Evolutionary conservation across 2,329 filamentous ascomycete genomes (phyloP).

Genomic region (Aspergillus sclerotialis): DNA sequence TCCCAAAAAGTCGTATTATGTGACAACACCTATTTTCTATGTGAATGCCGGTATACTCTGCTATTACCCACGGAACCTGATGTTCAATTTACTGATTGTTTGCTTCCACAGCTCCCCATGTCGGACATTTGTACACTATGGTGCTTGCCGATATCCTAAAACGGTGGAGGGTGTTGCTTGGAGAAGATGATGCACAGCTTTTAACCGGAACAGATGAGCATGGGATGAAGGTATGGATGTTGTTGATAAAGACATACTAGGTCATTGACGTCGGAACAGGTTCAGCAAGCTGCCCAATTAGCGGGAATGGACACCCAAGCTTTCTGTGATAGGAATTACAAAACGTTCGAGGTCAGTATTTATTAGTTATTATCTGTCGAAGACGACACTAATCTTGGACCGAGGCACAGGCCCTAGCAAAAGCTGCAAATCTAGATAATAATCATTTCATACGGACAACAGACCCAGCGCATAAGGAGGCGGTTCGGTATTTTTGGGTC

Average conservation of each 20-base stretch:
- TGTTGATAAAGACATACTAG: too few relatives aligned
- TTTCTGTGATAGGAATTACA: constrained; percentile 82
- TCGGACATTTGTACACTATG: constrained; percentile 92
- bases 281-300: constrained; percentile 74
- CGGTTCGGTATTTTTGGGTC: constrained; percentile 85
- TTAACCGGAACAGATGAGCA: constrained; percentile 95
- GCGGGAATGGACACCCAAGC: constrained; percentile 65
- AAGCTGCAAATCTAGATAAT: constrained; percentile 61
- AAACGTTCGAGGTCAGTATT: constrained; percentile 59
- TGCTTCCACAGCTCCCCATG: constrained; percentile 66
- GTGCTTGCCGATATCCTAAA: constrained; percentile 86
- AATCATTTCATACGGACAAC: constrained; percentile 93
- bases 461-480: constrained; percentile 69
- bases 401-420: constrained; percentile 54
- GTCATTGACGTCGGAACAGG: constrained; percentile 31
- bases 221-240: constrained; percentile 65
- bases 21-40: constrained; percentile 97
- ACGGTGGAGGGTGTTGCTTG: constrained; percentile 76
- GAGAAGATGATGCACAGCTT: constrained; percentile 59
- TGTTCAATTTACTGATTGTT: constrained; percentile 1
- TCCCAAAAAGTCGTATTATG: constrained; percentile 74
- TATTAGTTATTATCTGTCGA: background rate
- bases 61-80: background rate
- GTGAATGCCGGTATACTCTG: constrained; percentile 71
- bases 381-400: background rate